Evolutionary conservation across 2,329 filamentous ascomycete genomes (phyloP).

Genomic region (Raffaelea arxii): DNA sequence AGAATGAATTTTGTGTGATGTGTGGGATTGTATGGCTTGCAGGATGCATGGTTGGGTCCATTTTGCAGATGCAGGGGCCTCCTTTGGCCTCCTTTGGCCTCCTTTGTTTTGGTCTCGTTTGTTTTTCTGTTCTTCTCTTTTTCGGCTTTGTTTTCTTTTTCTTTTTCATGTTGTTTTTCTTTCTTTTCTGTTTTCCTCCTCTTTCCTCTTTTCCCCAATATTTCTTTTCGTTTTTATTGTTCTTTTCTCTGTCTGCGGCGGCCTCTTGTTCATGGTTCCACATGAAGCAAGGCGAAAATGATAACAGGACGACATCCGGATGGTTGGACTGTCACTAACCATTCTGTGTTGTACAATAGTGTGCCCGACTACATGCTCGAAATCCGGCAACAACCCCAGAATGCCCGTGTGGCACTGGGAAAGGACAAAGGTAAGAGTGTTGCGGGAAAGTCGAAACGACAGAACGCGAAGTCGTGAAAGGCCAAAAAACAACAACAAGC

Average conservation of each 20-base stretch:
- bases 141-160: no score
- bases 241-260: neutral
- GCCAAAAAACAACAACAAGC: neutral
- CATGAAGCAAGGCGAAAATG: neutral
- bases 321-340: constrained; percentile 2
- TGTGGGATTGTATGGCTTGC: no score
- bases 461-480: neutral
- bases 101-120: neutral
- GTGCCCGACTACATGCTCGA: constrained; percentile 20
- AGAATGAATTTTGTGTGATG: neutral
- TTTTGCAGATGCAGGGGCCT: no score
- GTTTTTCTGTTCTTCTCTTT: neutral
- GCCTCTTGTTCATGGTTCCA: no score
- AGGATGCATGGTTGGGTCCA: no score
- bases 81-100: no score
- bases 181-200: neutral
- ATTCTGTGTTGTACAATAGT: constrained; percentile 7
- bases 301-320: neutral
- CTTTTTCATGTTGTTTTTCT: neutral
- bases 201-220: neutral
- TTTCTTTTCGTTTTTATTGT: neutral
- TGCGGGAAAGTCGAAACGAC: neutral
- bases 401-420: constrained; percentile 57
- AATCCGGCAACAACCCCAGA: constrained; percentile 56
- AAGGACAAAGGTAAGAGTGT: constrained; percentile 70